Conservation (phyloP, 192 early-diverging fungal species). For the Rhizophagus sp. region DNA sequence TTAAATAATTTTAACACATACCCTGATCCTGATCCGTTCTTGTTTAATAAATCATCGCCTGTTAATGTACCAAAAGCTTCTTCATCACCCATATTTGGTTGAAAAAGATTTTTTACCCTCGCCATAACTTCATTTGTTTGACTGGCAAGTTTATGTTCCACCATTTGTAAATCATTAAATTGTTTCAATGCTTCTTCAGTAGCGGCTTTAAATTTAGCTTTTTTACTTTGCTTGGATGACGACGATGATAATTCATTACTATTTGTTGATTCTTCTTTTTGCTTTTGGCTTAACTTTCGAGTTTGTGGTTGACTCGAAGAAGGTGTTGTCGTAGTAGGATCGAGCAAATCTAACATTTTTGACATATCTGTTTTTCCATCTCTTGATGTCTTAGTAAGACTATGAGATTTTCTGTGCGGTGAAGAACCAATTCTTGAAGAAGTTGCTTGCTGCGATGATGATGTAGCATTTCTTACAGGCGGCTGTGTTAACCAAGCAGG, state of each 20-base stretch:
- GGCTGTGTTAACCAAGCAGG: neutral
- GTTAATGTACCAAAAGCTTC: neutral
- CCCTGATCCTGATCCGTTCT: neutral
- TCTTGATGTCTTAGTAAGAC: neutral
- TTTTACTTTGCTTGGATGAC: slow-evolving; percentile 12
- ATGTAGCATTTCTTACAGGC: neutral
- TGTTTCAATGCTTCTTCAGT: slow-evolving; percentile 13
- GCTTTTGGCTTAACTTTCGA: neutral
- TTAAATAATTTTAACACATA: neutral
- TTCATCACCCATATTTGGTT: slow-evolving; percentile 12
- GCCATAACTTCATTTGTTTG: slow-evolving; percentile 18
- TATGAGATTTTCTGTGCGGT: neutral
- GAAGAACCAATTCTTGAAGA: neutral
- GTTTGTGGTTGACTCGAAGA: neutral
- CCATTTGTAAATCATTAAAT: slow-evolving; percentile 24
- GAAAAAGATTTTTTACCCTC: slow-evolving; percentile 18
- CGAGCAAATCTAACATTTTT: neutral
- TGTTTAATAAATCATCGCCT: neutral
- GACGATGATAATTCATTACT: neutral
- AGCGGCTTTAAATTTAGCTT: slow-evolving; percentile 5
- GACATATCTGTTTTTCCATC: neutral
- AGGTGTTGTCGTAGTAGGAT: neutral
- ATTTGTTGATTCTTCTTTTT: neutral
- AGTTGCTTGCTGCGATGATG: neutral
- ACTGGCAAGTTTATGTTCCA: slow-evolving; percentile 16